Conservation (phyloP, 805 yeast genomes). For the Nakazawaea wyomingensis region DNA sequence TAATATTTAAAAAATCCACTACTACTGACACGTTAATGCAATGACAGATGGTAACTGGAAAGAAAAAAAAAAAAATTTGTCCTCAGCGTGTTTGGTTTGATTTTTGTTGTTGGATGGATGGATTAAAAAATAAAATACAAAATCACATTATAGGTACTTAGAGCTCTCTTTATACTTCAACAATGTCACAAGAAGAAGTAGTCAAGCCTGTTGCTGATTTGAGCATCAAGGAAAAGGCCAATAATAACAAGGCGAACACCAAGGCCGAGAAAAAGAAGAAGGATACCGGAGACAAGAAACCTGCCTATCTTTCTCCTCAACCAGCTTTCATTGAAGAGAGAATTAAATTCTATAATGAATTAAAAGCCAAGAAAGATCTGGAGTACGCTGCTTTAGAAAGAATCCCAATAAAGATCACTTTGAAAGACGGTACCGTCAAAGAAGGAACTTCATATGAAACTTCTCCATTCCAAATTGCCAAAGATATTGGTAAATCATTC, state of each 20-base stretch:
- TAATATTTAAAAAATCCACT: no score
- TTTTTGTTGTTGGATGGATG: no score
- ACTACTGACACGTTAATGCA: no score
- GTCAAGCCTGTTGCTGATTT: slow-evolving; percentile 43
- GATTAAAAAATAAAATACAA: no score
- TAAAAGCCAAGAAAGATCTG: slow-evolving; percentile 74
- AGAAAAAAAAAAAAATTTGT: no score
- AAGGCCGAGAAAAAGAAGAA: slow-evolving; percentile 41
- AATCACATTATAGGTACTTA: no score
- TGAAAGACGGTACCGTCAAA: slow-evolving; percentile 80
- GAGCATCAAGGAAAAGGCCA: slow-evolving; percentile 24
- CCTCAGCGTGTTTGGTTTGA: no score
- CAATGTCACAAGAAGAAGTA: slow-evolving; percentile 33
- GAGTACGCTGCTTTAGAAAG: slow-evolving; percentile 57
- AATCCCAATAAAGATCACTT: slow-evolving; percentile 63
- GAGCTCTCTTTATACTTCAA: no score
- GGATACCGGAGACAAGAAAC: slow-evolving; percentile 31
- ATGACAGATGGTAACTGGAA: no score
- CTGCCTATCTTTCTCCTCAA: slow-evolving; percentile 59
- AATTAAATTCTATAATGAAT: slow-evolving; percentile 69
- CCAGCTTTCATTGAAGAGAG: slow-evolving; percentile 84
- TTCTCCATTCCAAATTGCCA: slow-evolving; percentile 81
- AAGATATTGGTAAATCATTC: slow-evolving; percentile 78
- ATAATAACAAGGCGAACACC: background rate
- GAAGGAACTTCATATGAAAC: slow-evolving; percentile 87